Evolutionary conservation across 495 filamentous ascomycete species (phyloP), one percentile per base, ranked within the genome.

Genomic region (Tetracladium setigerum): DNA sequence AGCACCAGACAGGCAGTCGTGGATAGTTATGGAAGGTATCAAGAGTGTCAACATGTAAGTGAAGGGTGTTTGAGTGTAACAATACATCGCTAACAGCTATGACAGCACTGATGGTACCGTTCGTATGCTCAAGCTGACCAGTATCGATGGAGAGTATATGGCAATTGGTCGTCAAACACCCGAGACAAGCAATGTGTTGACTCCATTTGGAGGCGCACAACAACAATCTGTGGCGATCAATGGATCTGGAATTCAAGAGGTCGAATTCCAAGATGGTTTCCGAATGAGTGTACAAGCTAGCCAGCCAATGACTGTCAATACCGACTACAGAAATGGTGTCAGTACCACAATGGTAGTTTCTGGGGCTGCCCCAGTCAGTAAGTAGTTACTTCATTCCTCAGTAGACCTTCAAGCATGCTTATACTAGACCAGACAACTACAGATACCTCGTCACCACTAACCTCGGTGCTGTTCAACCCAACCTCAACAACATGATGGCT

Each of bases 91-190:
- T 33, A 19, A 44, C 38, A 16, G 2, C 8, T 12, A 30, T 9
- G n/a, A 17, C 19, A 50, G 48, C 30, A 50, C 58, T 16, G 58
- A 61, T 46, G 41, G 19, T 16, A 61, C 58, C 12, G 52, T 58
- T 27, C 58, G 58, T 39, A 38, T 61, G 42, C 17, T 54, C 34
- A 61, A 61, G 52, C 30, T 45, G 31, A 49, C 24, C 16, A 53
- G 13, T 35, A 61, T 61, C 15, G 58, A 61, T 33, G 58, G 58
- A 7, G 58, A 61, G 35, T 61, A 55, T 36, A 57, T 58, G 45
- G 52, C 55, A 14, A 42, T 61, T 15, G 58, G 55, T 5, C 55
- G 58, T 30, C 51, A 58, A 52, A 61, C 55, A n/a, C 39, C 41
- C n/a, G 58, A 53, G 44, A 55, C 55, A 37, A 49, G 50, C 34